Conservation (phyloP, 2,329 filamentous ascomycete genomes). For the Fusarium decemcellulare region DNA sequence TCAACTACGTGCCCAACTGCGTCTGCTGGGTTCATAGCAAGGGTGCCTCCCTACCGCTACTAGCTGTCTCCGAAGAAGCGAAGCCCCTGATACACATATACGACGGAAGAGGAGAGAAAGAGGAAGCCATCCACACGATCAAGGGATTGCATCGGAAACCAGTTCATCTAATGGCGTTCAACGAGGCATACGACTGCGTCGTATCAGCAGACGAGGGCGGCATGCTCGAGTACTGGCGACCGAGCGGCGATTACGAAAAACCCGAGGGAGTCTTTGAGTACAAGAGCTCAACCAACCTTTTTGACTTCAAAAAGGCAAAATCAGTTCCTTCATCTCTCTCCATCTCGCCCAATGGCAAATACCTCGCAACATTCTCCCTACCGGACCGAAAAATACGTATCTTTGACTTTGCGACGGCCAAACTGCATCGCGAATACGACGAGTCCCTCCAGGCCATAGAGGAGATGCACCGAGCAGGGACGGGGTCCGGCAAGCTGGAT, state of each 20-base stretch:
- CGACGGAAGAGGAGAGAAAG: slow-evolving; percentile 88
- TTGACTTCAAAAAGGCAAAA: slow-evolving; percentile 97
- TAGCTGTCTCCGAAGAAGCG: slow-evolving; percentile 85
- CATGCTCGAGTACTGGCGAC: slow-evolving; percentile 98
- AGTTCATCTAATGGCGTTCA: slow-evolving; percentile 90
- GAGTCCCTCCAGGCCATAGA: slow-evolving; percentile 91
- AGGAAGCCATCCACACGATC: slow-evolving; percentile 82
- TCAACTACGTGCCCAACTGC: slow-evolving; percentile 81
- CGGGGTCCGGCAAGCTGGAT: slow-evolving; percentile 84
- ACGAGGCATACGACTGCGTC: slow-evolving; percentile 89
- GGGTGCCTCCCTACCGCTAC: slow-evolving; percentile 87
- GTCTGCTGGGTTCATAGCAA: slow-evolving; percentile 94
- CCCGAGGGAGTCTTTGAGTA: slow-evolving; percentile 92
- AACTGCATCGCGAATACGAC: slow-evolving; percentile 93
- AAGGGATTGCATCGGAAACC: slow-evolving; percentile 84
- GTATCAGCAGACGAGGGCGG: slow-evolving; percentile 90
- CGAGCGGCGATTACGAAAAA: slow-evolving; percentile 86
- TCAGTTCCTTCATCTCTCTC: slow-evolving; percentile 85
- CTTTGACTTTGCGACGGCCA: slow-evolving; percentile 92
- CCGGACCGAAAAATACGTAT: slow-evolving; percentile 94
- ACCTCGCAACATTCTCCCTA: slow-evolving; percentile 91
- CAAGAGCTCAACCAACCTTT: slow-evolving; percentile 94
- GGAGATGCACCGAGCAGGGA: slow-evolving; percentile 97
- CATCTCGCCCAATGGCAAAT: slow-evolving; percentile 87
- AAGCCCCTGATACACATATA: slow-evolving; percentile 85